Conservation (phyloP, 768 basidiomycete species). For the Kwoniella sp. region DNA sequence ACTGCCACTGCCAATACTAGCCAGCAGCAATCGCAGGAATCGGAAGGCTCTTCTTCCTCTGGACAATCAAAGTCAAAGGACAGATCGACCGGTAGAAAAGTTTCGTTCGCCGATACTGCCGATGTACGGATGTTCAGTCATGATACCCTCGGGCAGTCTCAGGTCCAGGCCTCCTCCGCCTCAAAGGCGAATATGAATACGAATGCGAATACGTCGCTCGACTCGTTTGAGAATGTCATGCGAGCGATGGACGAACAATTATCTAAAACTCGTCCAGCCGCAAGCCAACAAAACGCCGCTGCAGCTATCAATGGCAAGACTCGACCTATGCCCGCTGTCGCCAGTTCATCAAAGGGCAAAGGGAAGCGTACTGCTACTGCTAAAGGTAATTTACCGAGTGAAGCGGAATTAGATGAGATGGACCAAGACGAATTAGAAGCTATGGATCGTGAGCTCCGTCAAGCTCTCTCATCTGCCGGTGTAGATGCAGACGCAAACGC, state of each 20-base stretch:
- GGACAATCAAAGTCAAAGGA: neutral
- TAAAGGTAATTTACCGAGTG: conserved; percentile 43
- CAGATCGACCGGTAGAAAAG: neutral
- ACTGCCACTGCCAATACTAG: neutral
- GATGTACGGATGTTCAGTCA: neutral
- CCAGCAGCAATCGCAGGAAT: too few relatives aligned
- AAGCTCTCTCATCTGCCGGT: conserved; percentile 62
- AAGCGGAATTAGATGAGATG: conserved; percentile 61
- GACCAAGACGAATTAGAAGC: conserved; percentile 70
- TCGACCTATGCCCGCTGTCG: conserved; percentile 16
- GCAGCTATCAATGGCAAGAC: conserved; percentile 43
- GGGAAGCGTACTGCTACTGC: neutral
- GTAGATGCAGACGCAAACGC: conserved; percentile 63
- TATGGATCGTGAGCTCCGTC: conserved; percentile 84
- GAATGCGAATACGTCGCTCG: conserved; percentile 64
- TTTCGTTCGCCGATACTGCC: conserved; percentile 1
- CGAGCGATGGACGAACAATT: conserved; percentile 89
- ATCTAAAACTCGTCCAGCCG: conserved; percentile 33
- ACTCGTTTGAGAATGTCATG: conserved; percentile 97
- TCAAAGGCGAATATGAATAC: neutral
- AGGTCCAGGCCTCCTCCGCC: too few relatives aligned
- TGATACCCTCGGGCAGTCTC: neutral
- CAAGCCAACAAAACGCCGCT: neutral
- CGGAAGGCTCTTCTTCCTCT: neutral
- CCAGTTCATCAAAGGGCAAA: conserved; percentile 22